Base-by-base conservation (phyloP, 169 alveolate species). In the Plasmodium sp. region DNA sequence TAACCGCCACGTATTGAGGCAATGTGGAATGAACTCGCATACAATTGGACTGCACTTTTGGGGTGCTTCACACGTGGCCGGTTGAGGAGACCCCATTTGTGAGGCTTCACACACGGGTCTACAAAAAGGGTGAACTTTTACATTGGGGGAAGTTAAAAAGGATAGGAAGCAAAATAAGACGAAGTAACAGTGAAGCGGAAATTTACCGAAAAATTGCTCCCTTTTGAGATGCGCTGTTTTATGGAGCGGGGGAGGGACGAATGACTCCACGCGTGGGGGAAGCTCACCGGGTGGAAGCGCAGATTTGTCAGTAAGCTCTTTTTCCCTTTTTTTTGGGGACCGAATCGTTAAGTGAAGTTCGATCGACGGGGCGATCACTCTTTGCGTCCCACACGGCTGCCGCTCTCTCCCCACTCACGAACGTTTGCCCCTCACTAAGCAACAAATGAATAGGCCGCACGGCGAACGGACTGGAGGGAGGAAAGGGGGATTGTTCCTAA, bases 391-490 rank as follows among this genome's bases (percentile, higher is more conserved):
- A 45, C 54, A 45, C 12, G 54, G 58, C 12, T 48, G 12, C n/a
- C n/a, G n/a, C 58, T 12, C 12, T 10, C 58, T 4, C 58, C 58
- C 33, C 34, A n/a, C 74, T 22, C 12, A 58, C 74, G 34, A n/a
- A 58, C 75, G 39, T 62, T 5, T 62, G 12, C 5, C 0, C 14
- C 18, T 62, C 34, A 62, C 3, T 36, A 62, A 31, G 84, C 43
- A 79, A 22, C 22, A 43, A 12, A 79, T 41, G 67, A 41, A 79
- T 39, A 79, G 22, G 14, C 72, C 27, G 62, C 6, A 41, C 5
- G 84, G 67, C 10, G 88, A 51, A 51, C 9, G 85, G 74, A 27
- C 36, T 58, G 80, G 80, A 58, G 73, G 48, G 48, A 62, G 82
- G 82, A 83, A 7, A 33, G 14, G 51, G 73, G 43, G 48, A 33